These are phyloP conservation scores for Fraxinus angustifolia DNA, from an alignment of 305 asterid species.

Conservation along the genomic window DNA sequence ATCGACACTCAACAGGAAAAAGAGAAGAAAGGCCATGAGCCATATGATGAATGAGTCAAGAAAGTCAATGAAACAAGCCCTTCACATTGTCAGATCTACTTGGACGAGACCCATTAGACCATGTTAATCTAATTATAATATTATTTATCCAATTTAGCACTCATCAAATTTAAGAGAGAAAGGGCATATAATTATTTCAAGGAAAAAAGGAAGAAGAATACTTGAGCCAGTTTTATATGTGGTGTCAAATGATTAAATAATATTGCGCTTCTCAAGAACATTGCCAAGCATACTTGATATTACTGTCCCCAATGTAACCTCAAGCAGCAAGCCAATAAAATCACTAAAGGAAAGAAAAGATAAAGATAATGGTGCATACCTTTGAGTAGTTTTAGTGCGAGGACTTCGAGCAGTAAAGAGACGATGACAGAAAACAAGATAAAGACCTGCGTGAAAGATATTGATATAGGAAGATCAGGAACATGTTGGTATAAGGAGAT, in stretches of 20 bases:
- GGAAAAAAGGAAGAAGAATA: background rate
- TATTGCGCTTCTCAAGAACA: conserved; percentile 8
- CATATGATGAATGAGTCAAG: background rate
- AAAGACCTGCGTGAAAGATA: conserved; percentile 64
- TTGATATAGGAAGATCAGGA: conserved; percentile 13
- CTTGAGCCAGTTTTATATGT: background rate
- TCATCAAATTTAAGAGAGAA: background rate
- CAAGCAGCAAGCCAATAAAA: conserved; percentile 5
- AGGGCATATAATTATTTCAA: background rate
- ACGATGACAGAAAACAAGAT: conserved; percentile 60
- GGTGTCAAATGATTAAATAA: conserved; percentile 2
- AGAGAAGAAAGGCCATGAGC: background rate
- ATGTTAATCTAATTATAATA: background rate
- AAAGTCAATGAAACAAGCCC: background rate
- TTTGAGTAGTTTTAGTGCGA: conserved; percentile 61
- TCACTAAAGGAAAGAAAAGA: background rate
- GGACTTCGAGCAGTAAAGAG: conserved; percentile 63
- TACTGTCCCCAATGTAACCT: background rate
- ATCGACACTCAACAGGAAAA: conserved; percentile 7
- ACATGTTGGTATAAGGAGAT: background rate
- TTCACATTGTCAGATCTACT: background rate
- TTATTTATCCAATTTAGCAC: background rate
- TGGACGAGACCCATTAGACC: background rate
- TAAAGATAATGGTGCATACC: conserved; percentile 44
- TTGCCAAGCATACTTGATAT: background rate